Base-by-base conservation (phyloP, 2,329 filamentous ascomycete genomes). In the Cercospora beticola region DNA sequence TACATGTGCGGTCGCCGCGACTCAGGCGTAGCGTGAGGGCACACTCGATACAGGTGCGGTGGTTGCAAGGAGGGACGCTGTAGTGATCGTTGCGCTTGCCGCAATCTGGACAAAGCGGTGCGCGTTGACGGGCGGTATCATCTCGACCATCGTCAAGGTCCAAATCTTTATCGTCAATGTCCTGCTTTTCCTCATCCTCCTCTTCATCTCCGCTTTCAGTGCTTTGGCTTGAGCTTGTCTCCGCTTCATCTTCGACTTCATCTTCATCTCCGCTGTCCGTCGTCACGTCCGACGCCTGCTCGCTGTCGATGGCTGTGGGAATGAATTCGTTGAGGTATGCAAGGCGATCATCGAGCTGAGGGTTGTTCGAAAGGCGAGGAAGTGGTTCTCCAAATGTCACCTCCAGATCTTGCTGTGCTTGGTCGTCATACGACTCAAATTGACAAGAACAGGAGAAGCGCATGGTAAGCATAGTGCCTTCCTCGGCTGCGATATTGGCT, bases 1-100 rank as follows among this genome's bases (percentile, higher is more conserved):
- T 10, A 21, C 65, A 67, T 2, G 49, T 10, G 18, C 16, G n/a
- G 18, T 40, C 21, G 5, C 10, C 10, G 52, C 10, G 18, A 12
- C 4, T 7, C 46, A 49, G 5, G 16, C 59, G 46, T 23, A 43
- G 46, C 5, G 8, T 28, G 12, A 67, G 10, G 7, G 58, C 40
- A 14, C 58, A 67, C 12, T 40, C n/a, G 30, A 62, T 56, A 33
- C 59, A 62, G n/a, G 40, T 58, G 21, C 59, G 33, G 23, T 67
- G 65, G 7, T 63, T 59, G 49, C 65, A 67, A 14, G 58, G 46
- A 10, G 59, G 14, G 1, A 67, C n/a, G n/a, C 59, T 63, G 26
- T 57, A 63, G n/a, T 57, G 36, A 9, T 36, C 59, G 23, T 57
- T 33, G 12, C 46, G 10, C n/a, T 12, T 21, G 21, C 46, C 33